These are phyloP conservation scores for Suillus alpinus DNA, from an alignment of 768 basidiomycete species.

Conservation along the genomic window DNA sequence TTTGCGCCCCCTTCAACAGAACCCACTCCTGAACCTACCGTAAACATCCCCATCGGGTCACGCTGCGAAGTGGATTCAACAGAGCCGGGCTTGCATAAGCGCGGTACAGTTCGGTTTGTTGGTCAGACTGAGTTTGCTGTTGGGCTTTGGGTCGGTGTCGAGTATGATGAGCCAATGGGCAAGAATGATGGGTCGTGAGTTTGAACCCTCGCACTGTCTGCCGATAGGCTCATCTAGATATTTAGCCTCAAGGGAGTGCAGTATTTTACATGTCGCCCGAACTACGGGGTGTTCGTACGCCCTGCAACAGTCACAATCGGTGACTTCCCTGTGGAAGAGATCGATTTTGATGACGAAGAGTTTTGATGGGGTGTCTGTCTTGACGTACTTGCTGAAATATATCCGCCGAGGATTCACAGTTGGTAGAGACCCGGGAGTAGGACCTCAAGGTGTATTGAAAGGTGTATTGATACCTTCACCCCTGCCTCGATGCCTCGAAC, in stretches of 20 bases:
- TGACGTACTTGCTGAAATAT: background rate
- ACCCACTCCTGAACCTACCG: slow-evolving; percentile 23
- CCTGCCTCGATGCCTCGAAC: background rate
- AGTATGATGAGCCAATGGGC: slow-evolving; percentile 93
- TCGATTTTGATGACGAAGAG: slow-evolving; percentile 75
- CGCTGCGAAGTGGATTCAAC: slow-evolving; percentile 80
- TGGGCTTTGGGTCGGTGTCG: slow-evolving; percentile 85
- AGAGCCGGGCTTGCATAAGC: slow-evolving; percentile 68
- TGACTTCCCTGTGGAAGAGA: slow-evolving; percentile 83
- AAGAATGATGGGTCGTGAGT: slow-evolving; percentile 95
- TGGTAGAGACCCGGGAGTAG: background rate
- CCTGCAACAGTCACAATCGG: slow-evolving; percentile 80
- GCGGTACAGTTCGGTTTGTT: slow-evolving; percentile 84
- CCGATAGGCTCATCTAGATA: background rate
- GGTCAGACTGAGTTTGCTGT: slow-evolving; percentile 73
- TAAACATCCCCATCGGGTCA: slow-evolving; percentile 63
- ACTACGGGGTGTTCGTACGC: slow-evolving; percentile 83
- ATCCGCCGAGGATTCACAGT: background rate
- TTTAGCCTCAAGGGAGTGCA: slow-evolving; percentile 74
- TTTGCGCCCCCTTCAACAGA: slow-evolving; percentile 62
- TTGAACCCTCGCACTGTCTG: background rate
- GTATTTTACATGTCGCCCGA: slow-evolving; percentile 81
- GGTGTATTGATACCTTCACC: background rate
- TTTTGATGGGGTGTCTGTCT: slow-evolving; percentile 30
- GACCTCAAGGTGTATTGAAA: background rate